These are phyloP conservation scores for Aspergillus olivimuriae DNA, from an alignment of 495 filamentous ascomycete genomes.

Conservation along the genomic window DNA sequence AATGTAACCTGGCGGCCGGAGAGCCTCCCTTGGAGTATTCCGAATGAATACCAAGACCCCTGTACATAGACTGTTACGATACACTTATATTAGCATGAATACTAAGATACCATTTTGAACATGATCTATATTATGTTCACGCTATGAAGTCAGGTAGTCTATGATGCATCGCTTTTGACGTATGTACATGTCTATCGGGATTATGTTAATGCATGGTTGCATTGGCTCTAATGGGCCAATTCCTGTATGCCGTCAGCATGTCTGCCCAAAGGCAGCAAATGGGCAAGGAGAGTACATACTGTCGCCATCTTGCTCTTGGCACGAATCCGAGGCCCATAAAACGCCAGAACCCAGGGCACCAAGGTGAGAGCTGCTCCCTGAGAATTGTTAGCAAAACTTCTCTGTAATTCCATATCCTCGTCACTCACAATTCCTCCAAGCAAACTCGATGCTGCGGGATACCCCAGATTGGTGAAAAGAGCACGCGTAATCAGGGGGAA, in stretches of 20 bases:
- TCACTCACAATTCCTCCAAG: constrained; percentile 65
- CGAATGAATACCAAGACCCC: too few relatives aligned
- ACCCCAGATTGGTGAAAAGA: constrained; percentile 68
- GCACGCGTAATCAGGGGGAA: constrained; percentile 72
- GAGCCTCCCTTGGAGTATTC: constrained; percentile 15
- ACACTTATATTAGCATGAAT: too few relatives aligned
- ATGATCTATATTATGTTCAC: too few relatives aligned
- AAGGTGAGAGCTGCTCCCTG: constrained; percentile 58
- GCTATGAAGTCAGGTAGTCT: too few relatives aligned
- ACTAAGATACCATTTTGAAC: too few relatives aligned
- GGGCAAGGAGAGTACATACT: constrained; percentile 17
- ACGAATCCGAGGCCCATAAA: constrained; percentile 74
- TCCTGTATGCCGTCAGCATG: constrained; percentile 17
- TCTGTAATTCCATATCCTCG: too few relatives aligned
- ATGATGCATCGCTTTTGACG: neutral
- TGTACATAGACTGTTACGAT: too few relatives aligned
- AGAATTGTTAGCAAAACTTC: constrained; percentile 6
- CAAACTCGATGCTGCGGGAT: constrained; percentile 65
- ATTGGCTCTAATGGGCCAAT: constrained; percentile 20
- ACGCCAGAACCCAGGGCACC: constrained; percentile 81
- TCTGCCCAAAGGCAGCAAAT: neutral
- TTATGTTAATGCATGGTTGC: too few relatives aligned
- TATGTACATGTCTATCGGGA: neutral
- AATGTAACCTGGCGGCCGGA: constrained; percentile 64
- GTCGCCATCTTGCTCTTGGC: constrained; percentile 72